Percentiles rank a stretch among this genome's conserved stretches.
phyloP scores from a whole-genome alignment of 2,329 filamentous ascomycete genomes.

The Rhytidhysteron rufulum region DNA sequence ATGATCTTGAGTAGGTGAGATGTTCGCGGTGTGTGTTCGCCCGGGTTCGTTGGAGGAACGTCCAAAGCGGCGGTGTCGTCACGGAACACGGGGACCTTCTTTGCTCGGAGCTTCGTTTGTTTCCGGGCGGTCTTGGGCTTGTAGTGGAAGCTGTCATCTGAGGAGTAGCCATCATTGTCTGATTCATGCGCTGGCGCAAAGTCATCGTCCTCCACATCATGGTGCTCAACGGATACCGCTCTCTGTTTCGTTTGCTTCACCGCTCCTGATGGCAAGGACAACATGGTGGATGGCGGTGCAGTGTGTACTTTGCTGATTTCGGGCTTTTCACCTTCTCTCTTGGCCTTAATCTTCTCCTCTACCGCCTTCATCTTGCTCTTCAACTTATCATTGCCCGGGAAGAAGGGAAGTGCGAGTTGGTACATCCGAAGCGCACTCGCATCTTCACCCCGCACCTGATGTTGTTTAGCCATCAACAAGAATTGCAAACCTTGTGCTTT shows the following conservation, averaged over 20 bases:
- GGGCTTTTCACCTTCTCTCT: conserved; percentile 27
- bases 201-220: conserved; percentile 39
- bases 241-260: conserved; percentile 19
- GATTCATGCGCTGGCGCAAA: conserved; percentile 33
- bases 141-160: conserved; percentile 35
- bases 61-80: conserved; percentile 14
- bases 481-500: conserved; percentile 80
- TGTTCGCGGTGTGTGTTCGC: conserved; percentile 53
- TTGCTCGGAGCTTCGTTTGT: conserved; percentile 21
- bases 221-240: conserved; percentile 8
- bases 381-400: conserved; percentile 80
- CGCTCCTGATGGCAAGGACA: conserved; percentile 12
- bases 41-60: conserved; percentile 7
- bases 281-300: conserved; percentile 10
- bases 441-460: conserved; percentile 79
- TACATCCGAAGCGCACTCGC: conserved; percentile 78
- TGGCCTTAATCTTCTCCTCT: conserved; percentile 47
- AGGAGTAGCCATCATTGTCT: conserved; percentile 36
- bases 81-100: conserved; percentile 36
- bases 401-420: conserved; percentile 76
- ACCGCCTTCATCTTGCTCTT: conserved; percentile 52
- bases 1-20: conserved; percentile 64
- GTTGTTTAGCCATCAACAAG: conserved; percentile 86
- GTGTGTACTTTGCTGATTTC: conserved; percentile 5
- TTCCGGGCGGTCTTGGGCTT: conserved; percentile 34